Conservation (phyloP, 805 yeast species). For the Teunomyces aglyptinius region DNA sequence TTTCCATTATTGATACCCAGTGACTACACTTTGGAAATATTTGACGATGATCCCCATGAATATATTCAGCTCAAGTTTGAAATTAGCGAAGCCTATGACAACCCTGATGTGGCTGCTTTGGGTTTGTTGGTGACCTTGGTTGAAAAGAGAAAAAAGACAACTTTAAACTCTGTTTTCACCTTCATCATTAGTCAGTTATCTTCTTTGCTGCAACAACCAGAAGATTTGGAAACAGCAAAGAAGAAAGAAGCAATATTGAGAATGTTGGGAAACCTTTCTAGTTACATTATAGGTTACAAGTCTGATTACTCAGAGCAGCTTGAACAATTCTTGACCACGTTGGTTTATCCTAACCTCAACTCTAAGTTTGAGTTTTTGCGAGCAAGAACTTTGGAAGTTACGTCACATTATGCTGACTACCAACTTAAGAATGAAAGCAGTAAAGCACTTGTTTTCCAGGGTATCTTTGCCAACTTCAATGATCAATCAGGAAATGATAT, state of each 20-base stretch:
- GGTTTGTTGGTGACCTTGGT: conserved; percentile 71
- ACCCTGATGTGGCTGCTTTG: conserved; percentile 80
- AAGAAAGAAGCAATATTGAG: conserved; percentile 78
- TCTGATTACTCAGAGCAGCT: conserved; percentile 62
- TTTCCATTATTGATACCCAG: conserved; percentile 74
- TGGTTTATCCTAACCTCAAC: conserved; percentile 69
- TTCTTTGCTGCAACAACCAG: conserved; percentile 30
- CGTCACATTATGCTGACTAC: conserved; percentile 63
- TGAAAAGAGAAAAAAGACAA: conserved; percentile 58
- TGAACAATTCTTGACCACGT: conserved; percentile 62
- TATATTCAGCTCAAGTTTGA: conserved; percentile 70
- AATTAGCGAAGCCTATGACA: conserved; percentile 51
- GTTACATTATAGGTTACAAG: conserved; percentile 50
- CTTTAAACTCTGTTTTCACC: conserved; percentile 58
- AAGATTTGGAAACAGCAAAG: conserved; percentile 49
- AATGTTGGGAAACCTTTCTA: conserved; percentile 71
- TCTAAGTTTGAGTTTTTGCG: conserved; percentile 65
- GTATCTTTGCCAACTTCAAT: conserved; percentile 32
- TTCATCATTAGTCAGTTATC: conserved; percentile 54
- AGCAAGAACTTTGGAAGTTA: conserved; percentile 69
- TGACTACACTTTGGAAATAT: conserved; percentile 64
- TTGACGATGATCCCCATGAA: conserved; percentile 86
- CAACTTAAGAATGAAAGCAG: conserved; percentile 39
- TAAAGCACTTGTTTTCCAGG: conserved; percentile 28
- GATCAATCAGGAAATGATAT: conserved; percentile 14